phyloP scores from a whole-genome alignment of 805 yeast species.

The Candida berthetii region DNA sequence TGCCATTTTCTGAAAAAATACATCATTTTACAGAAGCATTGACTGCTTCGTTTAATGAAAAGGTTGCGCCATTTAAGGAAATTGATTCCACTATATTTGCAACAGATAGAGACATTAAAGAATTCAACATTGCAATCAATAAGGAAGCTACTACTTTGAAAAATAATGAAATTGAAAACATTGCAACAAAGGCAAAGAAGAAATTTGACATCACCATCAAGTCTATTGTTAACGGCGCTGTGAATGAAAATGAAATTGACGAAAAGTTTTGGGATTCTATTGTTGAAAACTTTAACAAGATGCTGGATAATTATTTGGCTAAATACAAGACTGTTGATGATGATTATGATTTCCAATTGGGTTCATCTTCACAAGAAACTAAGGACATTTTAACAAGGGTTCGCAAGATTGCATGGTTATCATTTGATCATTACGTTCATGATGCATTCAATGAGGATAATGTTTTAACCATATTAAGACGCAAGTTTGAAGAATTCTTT shows the following conservation, averaged over 20 bases:
- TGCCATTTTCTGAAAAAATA: slow-evolving; percentile 26
- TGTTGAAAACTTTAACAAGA: slow-evolving; percentile 33
- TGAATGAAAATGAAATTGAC: slow-evolving; percentile 29
- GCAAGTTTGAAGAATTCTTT: slow-evolving; percentile 75
- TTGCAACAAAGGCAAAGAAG: slow-evolving; percentile 21
- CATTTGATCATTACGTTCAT: slow-evolving; percentile 50
- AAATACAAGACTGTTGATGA: slow-evolving; percentile 21
- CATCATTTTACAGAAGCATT: slow-evolving; percentile 20
- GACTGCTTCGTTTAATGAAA: slow-evolving; percentile 7
- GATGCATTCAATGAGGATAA: slow-evolving; percentile 63
- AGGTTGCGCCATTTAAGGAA: slow-evolving; percentile 10
- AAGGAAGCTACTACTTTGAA: slow-evolving; percentile 26
- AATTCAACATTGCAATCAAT: slow-evolving; percentile 23
- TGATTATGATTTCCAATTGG: slow-evolving; percentile 60
- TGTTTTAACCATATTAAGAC: slow-evolving; percentile 60
- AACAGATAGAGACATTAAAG: slow-evolving; percentile 25
- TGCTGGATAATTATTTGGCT: slow-evolving; percentile 22
- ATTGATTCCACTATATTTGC: slow-evolving; percentile 17
- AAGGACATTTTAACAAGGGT: slow-evolving; percentile 34
- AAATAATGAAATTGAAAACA: slow-evolving; percentile 31
- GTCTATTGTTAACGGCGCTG: background rate
- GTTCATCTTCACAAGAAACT: slow-evolving; percentile 41
- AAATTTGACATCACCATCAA: slow-evolving; percentile 40
- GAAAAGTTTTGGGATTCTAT: slow-evolving; percentile 57
- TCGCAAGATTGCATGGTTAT: slow-evolving; percentile 56